Evolutionary conservation across 345 rosid genomes (phyloP).

Genomic region (Eucalyptus brandiana): DNA sequence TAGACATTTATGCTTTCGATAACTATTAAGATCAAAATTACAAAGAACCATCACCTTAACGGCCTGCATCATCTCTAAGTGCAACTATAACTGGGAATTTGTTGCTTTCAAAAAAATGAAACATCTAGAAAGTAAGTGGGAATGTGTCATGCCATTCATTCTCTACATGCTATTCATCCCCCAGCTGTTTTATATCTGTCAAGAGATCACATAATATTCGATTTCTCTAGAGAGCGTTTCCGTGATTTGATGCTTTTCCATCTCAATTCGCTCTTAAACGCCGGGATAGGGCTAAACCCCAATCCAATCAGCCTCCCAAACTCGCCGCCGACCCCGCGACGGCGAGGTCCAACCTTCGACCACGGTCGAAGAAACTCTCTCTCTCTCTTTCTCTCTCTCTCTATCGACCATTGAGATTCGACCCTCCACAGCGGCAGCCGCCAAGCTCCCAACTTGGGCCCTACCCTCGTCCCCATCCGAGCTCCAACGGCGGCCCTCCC

Average conservation of each 20-base stretch:
- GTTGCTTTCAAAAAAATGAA: background rate
- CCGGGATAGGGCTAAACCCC: background rate
- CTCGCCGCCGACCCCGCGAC: background rate
- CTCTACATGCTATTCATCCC: background rate
- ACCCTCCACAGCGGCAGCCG: background rate
- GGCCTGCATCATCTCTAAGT: background rate
- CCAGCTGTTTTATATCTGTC: background rate
- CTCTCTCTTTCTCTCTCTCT: background rate
- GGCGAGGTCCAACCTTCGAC: background rate
- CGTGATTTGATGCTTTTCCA: background rate
- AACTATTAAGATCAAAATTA: background rate
- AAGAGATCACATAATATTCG: background rate
- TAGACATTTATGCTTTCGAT: background rate
- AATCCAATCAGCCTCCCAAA: background rate
- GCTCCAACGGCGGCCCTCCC: background rate
- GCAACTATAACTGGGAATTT: background rate
- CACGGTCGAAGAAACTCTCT: background rate
- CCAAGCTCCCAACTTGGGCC: background rate
- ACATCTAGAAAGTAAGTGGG: background rate
- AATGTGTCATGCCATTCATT: background rate
- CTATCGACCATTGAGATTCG: background rate
- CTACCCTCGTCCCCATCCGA: background rate
- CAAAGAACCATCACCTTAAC: background rate
- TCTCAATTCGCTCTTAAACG: background rate
- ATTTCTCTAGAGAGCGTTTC: background rate